A percentile compares a stretch with the other conserved stretches of the same genome.
phyloP scores from a whole-genome alignment of 2,329 filamentous ascomycete species.

The Pyrenochaeta sp. region DNA sequence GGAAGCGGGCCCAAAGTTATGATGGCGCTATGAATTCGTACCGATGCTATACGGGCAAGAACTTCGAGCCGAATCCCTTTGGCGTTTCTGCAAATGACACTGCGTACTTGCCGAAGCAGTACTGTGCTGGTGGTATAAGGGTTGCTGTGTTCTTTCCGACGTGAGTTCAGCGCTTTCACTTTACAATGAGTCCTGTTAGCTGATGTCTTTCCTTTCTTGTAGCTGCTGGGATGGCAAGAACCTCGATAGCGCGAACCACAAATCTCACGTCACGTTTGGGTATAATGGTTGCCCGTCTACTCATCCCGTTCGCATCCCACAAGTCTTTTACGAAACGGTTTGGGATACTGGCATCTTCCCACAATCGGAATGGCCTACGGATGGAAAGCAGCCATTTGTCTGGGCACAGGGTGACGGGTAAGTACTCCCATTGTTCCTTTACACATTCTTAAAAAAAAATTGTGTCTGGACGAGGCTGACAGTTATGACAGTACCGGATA shows the following conservation, averaged over 20 bases:
- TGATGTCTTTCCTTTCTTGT: no score
- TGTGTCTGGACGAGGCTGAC: no score
- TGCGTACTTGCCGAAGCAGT: neutral
- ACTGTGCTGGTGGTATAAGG: neutral
- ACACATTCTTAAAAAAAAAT: no score
- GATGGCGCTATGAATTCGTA: constrained; percentile 5
- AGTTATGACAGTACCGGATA: constrained; percentile 34
- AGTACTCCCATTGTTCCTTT: no score
- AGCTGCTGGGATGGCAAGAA: constrained; percentile 20
- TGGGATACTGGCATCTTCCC: constrained; percentile 3
- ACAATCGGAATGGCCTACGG: constrained; percentile 32
- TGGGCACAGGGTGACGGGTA: constrained; percentile 22
- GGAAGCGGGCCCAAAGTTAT: constrained; percentile 4
- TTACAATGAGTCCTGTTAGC: no score
- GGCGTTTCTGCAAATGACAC: constrained; percentile 1
- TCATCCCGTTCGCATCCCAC: constrained; percentile 11
- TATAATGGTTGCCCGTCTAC: constrained; percentile 9
- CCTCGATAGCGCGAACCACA: constrained; percentile 56
- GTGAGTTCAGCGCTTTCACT: no score
- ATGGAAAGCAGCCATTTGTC: constrained; percentile 16
- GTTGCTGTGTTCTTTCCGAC: neutral
- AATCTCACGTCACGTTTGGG: constrained; percentile 56
- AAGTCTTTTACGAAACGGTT: constrained; percentile 7
- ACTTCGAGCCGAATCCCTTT: constrained; percentile 2
- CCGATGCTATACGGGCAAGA: constrained; percentile 6